phyloP scores from a whole-genome alignment of 768 basidiomycete genomes.

The Tulasnella sp. region DNA sequence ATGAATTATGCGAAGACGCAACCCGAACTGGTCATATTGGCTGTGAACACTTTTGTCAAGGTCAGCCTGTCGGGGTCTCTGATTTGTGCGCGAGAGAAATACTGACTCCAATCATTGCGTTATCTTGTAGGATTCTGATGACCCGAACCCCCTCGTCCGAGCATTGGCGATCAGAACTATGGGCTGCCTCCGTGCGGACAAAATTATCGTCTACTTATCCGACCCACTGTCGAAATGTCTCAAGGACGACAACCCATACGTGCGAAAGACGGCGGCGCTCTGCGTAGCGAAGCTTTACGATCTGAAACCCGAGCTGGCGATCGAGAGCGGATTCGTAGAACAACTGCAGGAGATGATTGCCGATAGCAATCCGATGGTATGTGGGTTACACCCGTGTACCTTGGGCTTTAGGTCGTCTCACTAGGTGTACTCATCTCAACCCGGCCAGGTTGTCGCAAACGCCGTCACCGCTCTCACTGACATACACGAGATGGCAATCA shows the following conservation, averaged over 20 bases:
- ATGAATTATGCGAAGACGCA: slow-evolving; percentile 99
- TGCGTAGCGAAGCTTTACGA: slow-evolving; percentile 98
- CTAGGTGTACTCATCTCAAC: neutral
- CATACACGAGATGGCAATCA: slow-evolving; percentile 56
- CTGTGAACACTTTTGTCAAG: slow-evolving; percentile 94
- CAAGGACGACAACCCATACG: slow-evolving; percentile 94
- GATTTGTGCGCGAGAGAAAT: neutral
- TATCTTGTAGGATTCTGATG: slow-evolving; percentile 69
- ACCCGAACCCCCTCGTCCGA: slow-evolving; percentile 91
- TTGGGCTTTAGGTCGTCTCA: no score
- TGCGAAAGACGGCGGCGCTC: slow-evolving; percentile 92
- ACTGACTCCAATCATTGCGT: neutral
- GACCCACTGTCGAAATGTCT: slow-evolving; percentile 87
- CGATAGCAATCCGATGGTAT: slow-evolving; percentile 94
- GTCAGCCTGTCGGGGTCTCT: slow-evolving; percentile 20
- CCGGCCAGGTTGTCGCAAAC: slow-evolving; percentile 82
- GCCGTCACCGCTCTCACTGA: slow-evolving; percentile 88
- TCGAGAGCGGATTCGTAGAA: slow-evolving; percentile 89
- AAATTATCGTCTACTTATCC: slow-evolving; percentile 98
- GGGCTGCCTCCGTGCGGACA: slow-evolving; percentile 93
- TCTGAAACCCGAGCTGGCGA: slow-evolving; percentile 86
- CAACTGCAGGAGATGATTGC: slow-evolving; percentile 86
- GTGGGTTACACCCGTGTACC: slow-evolving; percentile 23
- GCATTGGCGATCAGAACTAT: slow-evolving; percentile 96
- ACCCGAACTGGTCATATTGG: slow-evolving; percentile 96